A percentile compares a stretch with the other conserved stretches of the same genome.
These are phyloP conservation scores for Monascus purpureus DNA, from an alignment of 495 filamentous ascomycete genomes.

Conservation along the genomic window DNA sequence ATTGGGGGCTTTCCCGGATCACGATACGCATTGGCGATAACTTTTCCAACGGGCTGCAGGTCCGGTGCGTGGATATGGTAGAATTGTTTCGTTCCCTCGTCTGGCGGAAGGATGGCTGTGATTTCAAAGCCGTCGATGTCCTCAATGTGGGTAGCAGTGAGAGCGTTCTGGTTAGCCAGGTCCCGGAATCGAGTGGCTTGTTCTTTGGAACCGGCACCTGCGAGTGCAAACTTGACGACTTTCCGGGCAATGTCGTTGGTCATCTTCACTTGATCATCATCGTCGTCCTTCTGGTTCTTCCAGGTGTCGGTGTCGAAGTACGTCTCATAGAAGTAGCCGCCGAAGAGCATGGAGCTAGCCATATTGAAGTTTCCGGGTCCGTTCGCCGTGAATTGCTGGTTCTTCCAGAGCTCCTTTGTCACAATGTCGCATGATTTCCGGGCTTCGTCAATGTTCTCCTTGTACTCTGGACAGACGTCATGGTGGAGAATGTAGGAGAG, in stretches of 20 bases:
- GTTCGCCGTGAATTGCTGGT: constrained; percentile 26
- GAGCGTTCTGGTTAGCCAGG: constrained; percentile 6
- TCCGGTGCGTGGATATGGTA: constrained; percentile 27
- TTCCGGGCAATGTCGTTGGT: constrained; percentile 25
- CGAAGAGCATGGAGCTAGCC: constrained; percentile 46
- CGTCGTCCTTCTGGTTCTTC: constrained; percentile 9
- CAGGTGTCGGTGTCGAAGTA: constrained; percentile 13
- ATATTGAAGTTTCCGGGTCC: constrained; percentile 67
- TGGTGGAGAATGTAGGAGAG: constrained; percentile 77
- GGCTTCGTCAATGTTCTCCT: constrained; percentile 48
- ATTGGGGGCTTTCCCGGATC: constrained; percentile 22
- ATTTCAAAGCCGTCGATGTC: constrained; percentile 46
- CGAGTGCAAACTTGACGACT: constrained; percentile 30
- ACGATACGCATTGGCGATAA: constrained; percentile 28
- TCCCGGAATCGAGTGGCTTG: constrained; percentile 16
- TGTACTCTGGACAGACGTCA: constrained; percentile 73
- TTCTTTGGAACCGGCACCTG: constrained; percentile 24
- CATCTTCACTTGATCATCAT: constrained; percentile 10
- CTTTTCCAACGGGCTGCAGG: constrained; percentile 27
- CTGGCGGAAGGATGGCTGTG: constrained; percentile 25
- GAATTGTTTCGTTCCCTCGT: constrained; percentile 21
- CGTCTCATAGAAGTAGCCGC: constrained; percentile 28
- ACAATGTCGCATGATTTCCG: constrained; percentile 53
- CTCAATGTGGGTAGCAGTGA: constrained; percentile 22
- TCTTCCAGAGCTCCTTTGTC: constrained; percentile 47